Conservation (phyloP, 139 green algal genomes). For the Bryopsis sp. region DNA sequence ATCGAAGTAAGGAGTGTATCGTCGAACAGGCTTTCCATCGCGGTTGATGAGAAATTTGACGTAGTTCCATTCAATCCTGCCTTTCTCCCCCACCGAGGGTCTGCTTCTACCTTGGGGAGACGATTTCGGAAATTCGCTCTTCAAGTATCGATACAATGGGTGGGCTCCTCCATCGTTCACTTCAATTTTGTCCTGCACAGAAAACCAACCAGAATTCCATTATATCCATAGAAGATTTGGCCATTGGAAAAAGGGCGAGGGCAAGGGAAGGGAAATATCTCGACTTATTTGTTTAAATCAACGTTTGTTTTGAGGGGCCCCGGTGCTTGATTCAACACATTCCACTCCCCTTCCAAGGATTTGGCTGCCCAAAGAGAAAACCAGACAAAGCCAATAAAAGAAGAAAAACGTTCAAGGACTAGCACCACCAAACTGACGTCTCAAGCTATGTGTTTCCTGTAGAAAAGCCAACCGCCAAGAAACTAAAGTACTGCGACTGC, state of each 20-base stretch:
- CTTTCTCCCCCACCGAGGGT: slow-evolving; percentile 19
- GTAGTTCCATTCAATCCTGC: slow-evolving; percentile 49
- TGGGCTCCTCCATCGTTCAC: slow-evolving; percentile 66
- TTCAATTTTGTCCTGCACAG: slow-evolving; percentile 59
- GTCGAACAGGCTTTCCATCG: slow-evolving; percentile 55
- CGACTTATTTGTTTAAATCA: no score
- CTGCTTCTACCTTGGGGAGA: not conserved
- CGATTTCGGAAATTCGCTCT: slow-evolving; percentile 34
- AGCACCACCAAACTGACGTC: no score
- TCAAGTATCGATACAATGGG: slow-evolving; percentile 76
- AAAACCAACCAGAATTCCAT: slow-evolving; percentile 2
- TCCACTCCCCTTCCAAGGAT: no score
- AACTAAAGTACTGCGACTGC: not conserved
- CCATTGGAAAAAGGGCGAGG: no score
- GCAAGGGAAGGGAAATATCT: no score
- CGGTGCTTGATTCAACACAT: no score
- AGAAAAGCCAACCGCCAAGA: no score
- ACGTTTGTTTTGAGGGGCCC: no score
- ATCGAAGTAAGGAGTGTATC: slow-evolving; percentile 70
- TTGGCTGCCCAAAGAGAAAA: not conserved
- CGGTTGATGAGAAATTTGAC: slow-evolving; percentile 62
- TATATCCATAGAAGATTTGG: not conserved
- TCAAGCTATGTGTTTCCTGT: no score
- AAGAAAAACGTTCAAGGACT: no score
- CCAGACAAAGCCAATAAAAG: not conserved